Conservation (phyloP, 2,329 filamentous ascomycete species). For the Botryosphaeria dothidea region DNA sequence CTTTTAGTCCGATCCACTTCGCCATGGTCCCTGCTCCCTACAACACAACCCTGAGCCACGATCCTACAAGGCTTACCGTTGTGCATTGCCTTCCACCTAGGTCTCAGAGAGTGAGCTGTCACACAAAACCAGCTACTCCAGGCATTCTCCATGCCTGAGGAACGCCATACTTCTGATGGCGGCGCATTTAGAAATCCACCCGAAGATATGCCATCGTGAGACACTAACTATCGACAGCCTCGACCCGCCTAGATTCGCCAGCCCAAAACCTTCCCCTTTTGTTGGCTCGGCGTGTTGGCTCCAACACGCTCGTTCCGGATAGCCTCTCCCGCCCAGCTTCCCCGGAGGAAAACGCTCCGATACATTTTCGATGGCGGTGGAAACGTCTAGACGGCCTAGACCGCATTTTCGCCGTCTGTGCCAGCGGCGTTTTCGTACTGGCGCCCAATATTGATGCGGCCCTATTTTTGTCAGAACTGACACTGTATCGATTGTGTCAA, state of each 20-base stretch:
- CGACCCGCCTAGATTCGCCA: background rate
- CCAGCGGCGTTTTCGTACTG: conserved; percentile 1
- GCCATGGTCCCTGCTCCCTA: background rate
- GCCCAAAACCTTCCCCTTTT: background rate
- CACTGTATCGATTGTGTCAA: background rate
- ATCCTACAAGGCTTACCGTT: conserved; percentile 1
- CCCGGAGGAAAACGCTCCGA: background rate
- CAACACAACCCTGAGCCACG: background rate
- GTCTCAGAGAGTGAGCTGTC: conserved; percentile 7
- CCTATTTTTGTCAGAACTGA: background rate
- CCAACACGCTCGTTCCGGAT: background rate
- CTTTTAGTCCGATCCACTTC: background rate
- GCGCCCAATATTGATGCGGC: background rate
- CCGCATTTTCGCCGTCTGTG: background rate
- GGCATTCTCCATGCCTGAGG: background rate
- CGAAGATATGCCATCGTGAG: background rate
- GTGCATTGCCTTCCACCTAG: background rate
- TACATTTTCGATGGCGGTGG: background rate
- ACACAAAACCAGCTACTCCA: background rate
- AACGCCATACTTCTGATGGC: background rate
- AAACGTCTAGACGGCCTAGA: background rate
- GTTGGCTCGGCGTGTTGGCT: background rate
- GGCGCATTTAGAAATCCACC: background rate
- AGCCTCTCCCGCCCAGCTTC: background rate
- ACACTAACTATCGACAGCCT: background rate